These are phyloP conservation scores for Nicotiana undulata DNA, from an alignment of 257 asterid genomes.

Conservation along the genomic window DNA sequence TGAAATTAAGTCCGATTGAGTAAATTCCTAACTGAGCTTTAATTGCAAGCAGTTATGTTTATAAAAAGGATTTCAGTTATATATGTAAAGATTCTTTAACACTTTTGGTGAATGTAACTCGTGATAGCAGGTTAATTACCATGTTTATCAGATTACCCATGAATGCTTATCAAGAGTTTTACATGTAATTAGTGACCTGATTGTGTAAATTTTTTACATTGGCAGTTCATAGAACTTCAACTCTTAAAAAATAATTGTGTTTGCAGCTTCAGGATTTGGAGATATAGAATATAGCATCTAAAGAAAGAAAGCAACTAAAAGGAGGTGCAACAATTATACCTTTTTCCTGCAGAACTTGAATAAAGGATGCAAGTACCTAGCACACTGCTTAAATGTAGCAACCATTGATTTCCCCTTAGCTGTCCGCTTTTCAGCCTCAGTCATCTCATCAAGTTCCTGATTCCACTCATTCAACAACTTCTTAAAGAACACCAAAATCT, in stretches of 20 bases:
- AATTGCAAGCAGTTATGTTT: background rate
- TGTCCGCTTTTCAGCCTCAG: conserved; percentile 81
- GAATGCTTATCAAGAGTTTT: too few relatives aligned
- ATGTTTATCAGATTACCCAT: too few relatives aligned
- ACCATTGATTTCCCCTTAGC: conserved; percentile 94
- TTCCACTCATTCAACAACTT: conserved; percentile 90
- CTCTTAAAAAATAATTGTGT: too few relatives aligned
- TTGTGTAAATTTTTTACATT: too few relatives aligned
- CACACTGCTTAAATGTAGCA: conserved; percentile 95
- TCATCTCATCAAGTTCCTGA: conserved; percentile 82
- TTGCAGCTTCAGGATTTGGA: background rate
- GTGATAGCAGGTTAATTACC: too few relatives aligned
- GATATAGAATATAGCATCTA: background rate
- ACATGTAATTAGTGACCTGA: too few relatives aligned
- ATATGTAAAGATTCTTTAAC: too few relatives aligned
- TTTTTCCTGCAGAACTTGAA: conserved; percentile 96
- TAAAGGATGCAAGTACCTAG: conserved; percentile 78
- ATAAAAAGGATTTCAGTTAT: too few relatives aligned
- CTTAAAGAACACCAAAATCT: conserved; percentile 91
- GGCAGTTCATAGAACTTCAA: too few relatives aligned
- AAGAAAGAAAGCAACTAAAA: background rate
- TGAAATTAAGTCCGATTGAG: background rate
- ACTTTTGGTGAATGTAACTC: too few relatives aligned
- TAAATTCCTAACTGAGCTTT: background rate
- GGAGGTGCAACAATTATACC: conserved; percentile 22